Evolutionary conservation across 805 yeast species (phyloP).

Genomic region (Candida stauntonica): DNA sequence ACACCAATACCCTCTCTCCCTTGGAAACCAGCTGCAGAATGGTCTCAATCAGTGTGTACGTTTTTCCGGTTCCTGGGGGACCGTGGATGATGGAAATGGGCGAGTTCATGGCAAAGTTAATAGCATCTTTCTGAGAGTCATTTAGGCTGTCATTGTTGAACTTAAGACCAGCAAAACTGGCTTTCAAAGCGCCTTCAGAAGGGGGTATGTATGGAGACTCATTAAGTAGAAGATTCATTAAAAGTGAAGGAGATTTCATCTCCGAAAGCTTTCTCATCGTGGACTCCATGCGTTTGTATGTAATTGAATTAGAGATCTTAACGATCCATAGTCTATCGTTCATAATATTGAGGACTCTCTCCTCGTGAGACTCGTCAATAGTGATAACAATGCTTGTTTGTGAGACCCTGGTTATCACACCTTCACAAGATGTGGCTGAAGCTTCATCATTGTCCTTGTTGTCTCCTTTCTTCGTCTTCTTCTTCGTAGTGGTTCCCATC

Average conservation of each 20-base stretch:
- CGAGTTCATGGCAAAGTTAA: slow-evolving; percentile 57
- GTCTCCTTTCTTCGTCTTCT: slow-evolving; percentile 22
- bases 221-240: slow-evolving; percentile 5
- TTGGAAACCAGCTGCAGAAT: slow-evolving; percentile 66
- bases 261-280: slow-evolving; percentile 65
- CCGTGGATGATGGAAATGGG: slow-evolving; percentile 64
- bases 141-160: slow-evolving; percentile 42
- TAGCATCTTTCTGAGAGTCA: slow-evolving; percentile 67
- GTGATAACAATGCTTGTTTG: slow-evolving; percentile 50
- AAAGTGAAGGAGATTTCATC: slow-evolving; percentile 8
- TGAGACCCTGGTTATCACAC: slow-evolving; percentile 58
- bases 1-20: slow-evolving; percentile 65
- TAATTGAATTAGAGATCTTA: slow-evolving; percentile 55
- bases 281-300: slow-evolving; percentile 75
- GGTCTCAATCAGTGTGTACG: slow-evolving; percentile 78
- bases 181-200: background rate
- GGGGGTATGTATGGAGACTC: slow-evolving; percentile 34
- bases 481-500: slow-evolving; percentile 20
- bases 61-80: slow-evolving; percentile 80
- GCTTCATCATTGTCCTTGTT: slow-evolving; percentile 17
- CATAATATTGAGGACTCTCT: slow-evolving; percentile 40
- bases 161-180: slow-evolving; percentile 15
- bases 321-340: slow-evolving; percentile 57
- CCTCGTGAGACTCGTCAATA: slow-evolving; percentile 52
- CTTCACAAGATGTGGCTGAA: slow-evolving; percentile 39